A percentile compares a stretch with the other conserved stretches of the same genome.
These are phyloP conservation scores for Russula emetica DNA, from an alignment of 768 basidiomycete species.

Conservation along the genomic window DNA sequence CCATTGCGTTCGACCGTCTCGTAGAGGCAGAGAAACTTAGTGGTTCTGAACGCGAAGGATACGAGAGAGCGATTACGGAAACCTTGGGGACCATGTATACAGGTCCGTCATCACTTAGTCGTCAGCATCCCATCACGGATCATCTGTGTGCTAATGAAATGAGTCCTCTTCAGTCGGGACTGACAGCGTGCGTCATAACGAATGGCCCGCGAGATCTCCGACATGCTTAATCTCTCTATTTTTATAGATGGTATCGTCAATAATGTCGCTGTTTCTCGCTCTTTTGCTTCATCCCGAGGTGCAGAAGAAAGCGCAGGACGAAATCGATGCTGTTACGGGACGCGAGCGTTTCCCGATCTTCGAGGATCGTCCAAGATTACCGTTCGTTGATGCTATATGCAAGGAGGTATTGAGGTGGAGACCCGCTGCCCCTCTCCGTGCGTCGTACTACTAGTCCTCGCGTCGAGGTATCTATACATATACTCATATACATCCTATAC, in stretches of 20 bases:
- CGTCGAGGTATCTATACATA: neutral
- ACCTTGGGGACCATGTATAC: constrained; percentile 6
- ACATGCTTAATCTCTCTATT: neutral
- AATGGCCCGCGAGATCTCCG: neutral
- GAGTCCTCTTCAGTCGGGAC: neutral
- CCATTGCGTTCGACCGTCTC: neutral
- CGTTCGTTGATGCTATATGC: constrained; percentile 20
- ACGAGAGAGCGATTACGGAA: neutral
- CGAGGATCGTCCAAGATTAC: constrained; percentile 14
- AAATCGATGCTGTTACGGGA: constrained; percentile 16
- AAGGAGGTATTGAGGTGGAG: constrained; percentile 15
- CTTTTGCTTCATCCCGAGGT: constrained; percentile 12
- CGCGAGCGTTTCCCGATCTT: constrained; percentile 14
- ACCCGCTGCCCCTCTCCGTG: neutral
- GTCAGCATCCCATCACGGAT: neutral
- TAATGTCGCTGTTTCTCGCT: constrained; percentile 3
- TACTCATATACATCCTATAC: neutral
- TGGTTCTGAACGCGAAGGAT: neutral
- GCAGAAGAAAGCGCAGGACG: constrained; percentile 18
- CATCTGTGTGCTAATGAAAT: neutral
- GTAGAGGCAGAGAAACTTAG: neutral
- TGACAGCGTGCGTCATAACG: neutral
- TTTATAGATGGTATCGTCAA: neutral
- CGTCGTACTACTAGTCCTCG: neutral
- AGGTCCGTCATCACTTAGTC: neutral